Evolutionary conservation across 2,329 filamentous ascomycete genomes (phyloP).

Genomic region (Aspergillus sp.): DNA sequence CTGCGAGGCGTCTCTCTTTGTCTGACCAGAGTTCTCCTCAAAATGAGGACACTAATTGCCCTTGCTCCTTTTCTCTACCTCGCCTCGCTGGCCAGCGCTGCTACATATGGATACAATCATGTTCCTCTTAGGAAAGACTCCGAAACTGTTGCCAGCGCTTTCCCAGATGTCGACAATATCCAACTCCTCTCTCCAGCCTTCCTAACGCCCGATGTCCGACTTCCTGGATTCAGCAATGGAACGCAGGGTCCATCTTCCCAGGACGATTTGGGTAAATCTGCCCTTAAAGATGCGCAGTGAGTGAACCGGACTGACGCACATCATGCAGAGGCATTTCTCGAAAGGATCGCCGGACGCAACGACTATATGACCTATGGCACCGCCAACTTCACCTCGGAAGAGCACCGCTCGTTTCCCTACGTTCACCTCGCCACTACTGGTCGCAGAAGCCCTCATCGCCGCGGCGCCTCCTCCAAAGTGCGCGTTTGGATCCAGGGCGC

Average conservation of each 20-base stretch:
- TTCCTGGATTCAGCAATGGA: constrained; percentile 14
- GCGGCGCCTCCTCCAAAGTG: constrained; percentile 4
- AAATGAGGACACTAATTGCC: not conserved
- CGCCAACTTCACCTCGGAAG: constrained; percentile 14
- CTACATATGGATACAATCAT: constrained; percentile 12
- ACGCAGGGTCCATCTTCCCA: constrained; percentile 12
- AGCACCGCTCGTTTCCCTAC: constrained; percentile 11
- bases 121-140: constrained; percentile 7
- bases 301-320: not conserved
- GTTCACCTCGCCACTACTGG: not conserved
- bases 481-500: constrained; percentile 16
- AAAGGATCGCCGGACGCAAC: constrained; percentile 7
- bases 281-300: not conserved
- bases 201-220: constrained; percentile 6
- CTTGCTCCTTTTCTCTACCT: constrained; percentile 5
- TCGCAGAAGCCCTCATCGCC: not conserved
- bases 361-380: constrained; percentile 9
- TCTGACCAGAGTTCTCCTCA: not conserved
- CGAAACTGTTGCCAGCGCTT: constrained; percentile 1
- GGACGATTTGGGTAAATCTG: constrained; percentile 2
- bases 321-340: constrained; percentile 7
- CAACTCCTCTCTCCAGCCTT: constrained; percentile 10
- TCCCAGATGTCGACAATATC: not conserved
- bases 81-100: constrained; percentile 1
- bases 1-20: not conserved